These are phyloP conservation scores for Chaetomium strumarium DNA, from an alignment of 2,329 filamentous ascomycete species.

Conservation along the genomic window DNA sequence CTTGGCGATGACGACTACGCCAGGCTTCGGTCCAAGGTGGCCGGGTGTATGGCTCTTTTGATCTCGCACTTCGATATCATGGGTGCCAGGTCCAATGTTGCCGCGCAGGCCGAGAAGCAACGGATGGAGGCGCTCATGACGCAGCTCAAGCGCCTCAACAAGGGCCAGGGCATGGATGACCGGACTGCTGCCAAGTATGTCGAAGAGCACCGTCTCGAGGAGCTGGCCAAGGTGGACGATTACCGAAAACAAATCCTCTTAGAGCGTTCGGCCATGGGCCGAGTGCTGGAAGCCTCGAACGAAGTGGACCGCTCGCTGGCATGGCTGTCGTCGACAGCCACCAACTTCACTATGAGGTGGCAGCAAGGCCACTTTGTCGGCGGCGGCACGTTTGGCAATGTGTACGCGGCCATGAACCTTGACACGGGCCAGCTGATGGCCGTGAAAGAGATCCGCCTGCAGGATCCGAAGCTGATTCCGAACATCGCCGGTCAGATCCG, in stretches of 20 bases:
- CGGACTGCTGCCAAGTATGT: slow-evolving; percentile 76
- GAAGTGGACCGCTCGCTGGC: slow-evolving; percentile 94
- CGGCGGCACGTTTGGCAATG: slow-evolving; percentile 93
- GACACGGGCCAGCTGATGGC: slow-evolving; percentile 97
- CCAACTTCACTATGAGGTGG: slow-evolving; percentile 93
- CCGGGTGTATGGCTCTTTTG: slow-evolving; percentile 92
- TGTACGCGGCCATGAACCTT: slow-evolving; percentile 95
- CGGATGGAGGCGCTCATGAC: slow-evolving; percentile 73
- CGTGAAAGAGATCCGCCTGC: slow-evolving; percentile 94
- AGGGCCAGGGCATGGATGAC: slow-evolving; percentile 68
- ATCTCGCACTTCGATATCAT: slow-evolving; percentile 99
- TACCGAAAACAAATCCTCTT: slow-evolving; percentile 71
- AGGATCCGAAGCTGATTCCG: slow-evolving; percentile 93
- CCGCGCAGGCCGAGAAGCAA: slow-evolving; percentile 89
- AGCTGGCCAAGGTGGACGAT: slow-evolving; percentile 72
- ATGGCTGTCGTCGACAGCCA: slow-evolving; percentile 87
- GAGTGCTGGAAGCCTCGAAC: slow-evolving; percentile 88
- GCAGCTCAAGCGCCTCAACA: slow-evolving; percentile 71
- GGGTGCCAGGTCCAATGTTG: slow-evolving; percentile 87
- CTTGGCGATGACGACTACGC: slow-evolving; percentile 85
- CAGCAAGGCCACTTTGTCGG: slow-evolving; percentile 98
- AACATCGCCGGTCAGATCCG: slow-evolving; percentile 89
- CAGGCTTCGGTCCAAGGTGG: slow-evolving; percentile 77
- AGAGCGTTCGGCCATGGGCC: slow-evolving; percentile 80
- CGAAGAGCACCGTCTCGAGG: slow-evolving; percentile 66